These are phyloP conservation scores for Suhomyces guaymorum DNA, from an alignment of 1,139 yeast species.

Conservation along the genomic window DNA sequence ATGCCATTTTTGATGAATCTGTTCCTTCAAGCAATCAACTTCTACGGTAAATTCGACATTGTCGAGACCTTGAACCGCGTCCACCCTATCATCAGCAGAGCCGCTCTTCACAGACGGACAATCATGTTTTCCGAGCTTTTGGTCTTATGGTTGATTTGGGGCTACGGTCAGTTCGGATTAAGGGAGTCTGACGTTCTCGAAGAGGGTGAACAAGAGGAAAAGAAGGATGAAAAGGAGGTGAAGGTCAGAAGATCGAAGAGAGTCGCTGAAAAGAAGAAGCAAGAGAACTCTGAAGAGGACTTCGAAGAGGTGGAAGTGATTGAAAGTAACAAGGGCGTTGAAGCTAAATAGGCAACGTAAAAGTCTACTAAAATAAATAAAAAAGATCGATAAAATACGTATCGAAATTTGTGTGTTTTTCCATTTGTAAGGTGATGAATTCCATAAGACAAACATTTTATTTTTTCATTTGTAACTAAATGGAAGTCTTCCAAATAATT, in stretches of 20 bases:
- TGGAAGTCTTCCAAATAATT: no score
- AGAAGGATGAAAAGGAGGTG: background rate
- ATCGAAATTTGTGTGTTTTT: no score
- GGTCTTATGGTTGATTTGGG: slow-evolving; percentile 18
- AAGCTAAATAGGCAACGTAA: background rate
- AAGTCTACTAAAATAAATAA: no score
- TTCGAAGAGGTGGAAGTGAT: background rate
- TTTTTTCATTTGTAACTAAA: no score
- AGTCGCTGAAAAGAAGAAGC: background rate
- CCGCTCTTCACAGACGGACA: slow-evolving; percentile 3
- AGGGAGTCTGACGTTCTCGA: slow-evolving; percentile 3
- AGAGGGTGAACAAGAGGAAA: background rate
- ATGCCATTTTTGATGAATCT: slow-evolving; percentile 9
- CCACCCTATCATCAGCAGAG: slow-evolving; percentile 6
- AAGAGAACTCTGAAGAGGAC: background rate
- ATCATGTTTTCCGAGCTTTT: slow-evolving; percentile 13
- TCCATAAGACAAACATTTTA: no score
- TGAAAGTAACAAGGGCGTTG: background rate
- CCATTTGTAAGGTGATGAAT: no score
- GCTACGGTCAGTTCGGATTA: slow-evolving; percentile 9
- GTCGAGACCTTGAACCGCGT: slow-evolving; percentile 15
- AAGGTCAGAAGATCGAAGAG: no score
- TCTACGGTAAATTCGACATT: slow-evolving; percentile 15
- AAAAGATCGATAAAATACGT: no score
- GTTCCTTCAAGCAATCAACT: slow-evolving; percentile 10